A percentile compares a stretch with the other conserved stretches of the same genome.
Evolutionary conservation across 176 grass and related monocot species (phyloP).

Genomic region (Aegilops tauschii): DNA sequence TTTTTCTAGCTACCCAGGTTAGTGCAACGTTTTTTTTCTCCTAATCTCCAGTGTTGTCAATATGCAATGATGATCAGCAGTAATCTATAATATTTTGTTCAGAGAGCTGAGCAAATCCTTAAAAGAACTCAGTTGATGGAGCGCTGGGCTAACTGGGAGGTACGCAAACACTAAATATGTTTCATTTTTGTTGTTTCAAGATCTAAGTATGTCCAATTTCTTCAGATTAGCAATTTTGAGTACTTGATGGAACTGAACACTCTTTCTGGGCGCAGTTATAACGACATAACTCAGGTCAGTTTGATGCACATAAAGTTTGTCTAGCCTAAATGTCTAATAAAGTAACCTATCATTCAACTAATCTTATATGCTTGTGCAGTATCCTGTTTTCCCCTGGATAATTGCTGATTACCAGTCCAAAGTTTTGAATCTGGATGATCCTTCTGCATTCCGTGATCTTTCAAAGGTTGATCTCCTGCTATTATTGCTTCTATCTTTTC

Average conservation of each 20-base stretch:
- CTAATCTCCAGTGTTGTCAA: constrained; percentile 16
- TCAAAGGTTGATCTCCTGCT: constrained; percentile 52
- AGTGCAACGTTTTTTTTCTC: constrained; percentile 23
- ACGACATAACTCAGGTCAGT: constrained; percentile 84
- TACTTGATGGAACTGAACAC: constrained; percentile 99
- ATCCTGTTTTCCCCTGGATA: constrained; percentile 99
- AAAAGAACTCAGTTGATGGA: constrained; percentile 98
- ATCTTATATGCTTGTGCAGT: constrained; percentile 53
- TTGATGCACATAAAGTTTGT: constrained; percentile 27
- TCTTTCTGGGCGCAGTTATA: constrained; percentile 94
- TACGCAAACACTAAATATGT: constrained; percentile 30
- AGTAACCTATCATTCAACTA: constrained; percentile 6
- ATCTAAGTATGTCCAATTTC: constrained; percentile 20
- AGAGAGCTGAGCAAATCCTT: constrained; percentile 99
- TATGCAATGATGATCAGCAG: not conserved
- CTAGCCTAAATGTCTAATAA: not conserved
- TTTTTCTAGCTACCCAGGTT: constrained; percentile 98
- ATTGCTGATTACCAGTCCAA: constrained; percentile 78
- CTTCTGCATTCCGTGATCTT: constrained; percentile 87
- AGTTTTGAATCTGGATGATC: constrained; percentile 73
- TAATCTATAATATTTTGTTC: constrained; percentile 39
- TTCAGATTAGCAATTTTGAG: constrained; percentile 99
- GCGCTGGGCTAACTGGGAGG: constrained; percentile 97
- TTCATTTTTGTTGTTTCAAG: constrained; percentile 16
- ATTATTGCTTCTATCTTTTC: constrained; percentile 31